These are phyloP conservation scores for Populus hybrid DNA, from an alignment of 441 rosid genomes.

Conservation along the genomic window DNA sequence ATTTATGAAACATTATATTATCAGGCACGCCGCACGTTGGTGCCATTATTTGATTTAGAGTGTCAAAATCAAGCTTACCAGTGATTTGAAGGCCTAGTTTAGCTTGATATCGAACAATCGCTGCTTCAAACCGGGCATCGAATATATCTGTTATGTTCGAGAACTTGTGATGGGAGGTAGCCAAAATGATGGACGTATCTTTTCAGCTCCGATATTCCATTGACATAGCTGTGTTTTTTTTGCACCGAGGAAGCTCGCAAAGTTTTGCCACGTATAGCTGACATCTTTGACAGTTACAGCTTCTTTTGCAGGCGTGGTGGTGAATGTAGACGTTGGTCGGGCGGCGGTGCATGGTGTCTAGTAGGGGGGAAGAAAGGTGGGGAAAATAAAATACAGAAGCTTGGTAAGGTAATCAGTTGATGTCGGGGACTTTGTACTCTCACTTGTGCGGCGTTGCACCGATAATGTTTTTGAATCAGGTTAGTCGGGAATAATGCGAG, in stretches of 20 bases:
- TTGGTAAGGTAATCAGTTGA: background rate
- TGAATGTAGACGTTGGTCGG: no score
- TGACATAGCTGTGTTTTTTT: slow-evolving; percentile 23
- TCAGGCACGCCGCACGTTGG: slow-evolving; percentile 66
- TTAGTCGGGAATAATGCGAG: no score
- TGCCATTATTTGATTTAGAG: slow-evolving; percentile 36
- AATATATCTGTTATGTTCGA: slow-evolving; percentile 23
- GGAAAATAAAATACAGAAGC: no score
- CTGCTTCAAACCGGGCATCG: slow-evolving; percentile 34
- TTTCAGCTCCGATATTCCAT: slow-evolving; percentile 43
- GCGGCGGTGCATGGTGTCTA: background rate
- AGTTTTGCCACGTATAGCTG: slow-evolving; percentile 21
- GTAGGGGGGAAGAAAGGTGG: background rate
- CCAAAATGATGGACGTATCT: slow-evolving; percentile 53
- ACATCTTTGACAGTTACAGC: background rate
- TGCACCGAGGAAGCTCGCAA: slow-evolving; percentile 32
- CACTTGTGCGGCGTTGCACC: no score
- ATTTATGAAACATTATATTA: slow-evolving; percentile 3
- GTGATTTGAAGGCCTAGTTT: slow-evolving; percentile 46
- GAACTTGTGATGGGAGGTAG: slow-evolving; percentile 27
- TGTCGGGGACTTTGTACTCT: background rate
- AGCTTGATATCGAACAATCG: slow-evolving; percentile 42
- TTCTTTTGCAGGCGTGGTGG: background rate
- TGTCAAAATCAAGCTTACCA: slow-evolving; percentile 50
- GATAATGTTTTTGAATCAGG: no score